A percentile compares a stretch with the other conserved stretches of the same genome.
Conservation (phyloP, 495 filamentous ascomycete genomes). For the Podospora appendiculata region DNA sequence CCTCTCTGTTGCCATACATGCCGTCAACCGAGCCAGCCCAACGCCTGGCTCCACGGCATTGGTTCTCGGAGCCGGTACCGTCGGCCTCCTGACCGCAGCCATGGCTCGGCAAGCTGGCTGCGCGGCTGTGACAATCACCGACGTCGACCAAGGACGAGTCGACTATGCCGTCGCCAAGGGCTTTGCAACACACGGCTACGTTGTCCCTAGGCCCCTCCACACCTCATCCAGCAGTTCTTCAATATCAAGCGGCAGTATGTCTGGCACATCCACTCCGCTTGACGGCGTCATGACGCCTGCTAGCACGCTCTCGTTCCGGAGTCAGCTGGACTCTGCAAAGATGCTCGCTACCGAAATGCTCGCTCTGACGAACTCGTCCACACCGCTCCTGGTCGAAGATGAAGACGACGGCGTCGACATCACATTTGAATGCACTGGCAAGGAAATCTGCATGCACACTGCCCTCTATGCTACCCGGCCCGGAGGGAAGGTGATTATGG, state of each 20-base stretch:
- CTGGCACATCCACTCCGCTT: conserved; percentile 32
- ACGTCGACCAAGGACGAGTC: conserved; percentile 73
- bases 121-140: conserved; percentile 63
- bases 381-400: conserved; percentile 28
- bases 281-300: conserved; percentile 38
- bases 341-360: conserved; percentile 45
- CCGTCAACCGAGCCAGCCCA: conserved; percentile 53
- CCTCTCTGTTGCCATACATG: conserved; percentile 78
- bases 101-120: conserved; percentile 63
- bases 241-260: conserved; percentile 28
- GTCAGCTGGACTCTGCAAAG: conserved; percentile 52
- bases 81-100: conserved; percentile 71
- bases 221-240: conserved; percentile 32
- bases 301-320: conserved; percentile 26
- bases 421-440: conserved; percentile 88
- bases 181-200: conserved; percentile 62
- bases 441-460: conserved; percentile 78
- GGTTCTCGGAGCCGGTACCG: conserved; percentile 79
- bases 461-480: conserved; percentile 74
- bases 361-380: conserved; percentile 31
- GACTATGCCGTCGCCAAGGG: conserved; percentile 63
- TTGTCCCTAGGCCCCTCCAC: conserved; percentile 44
- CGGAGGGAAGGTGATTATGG: conserved; percentile 76
- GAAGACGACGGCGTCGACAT: conserved; percentile 61
- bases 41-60: conserved; percentile 54